These are phyloP conservation scores for Antitrichia curtipendula DNA, from an alignment of 225 moss, liverwort and hornwort species.

Conservation along the genomic window DNA sequence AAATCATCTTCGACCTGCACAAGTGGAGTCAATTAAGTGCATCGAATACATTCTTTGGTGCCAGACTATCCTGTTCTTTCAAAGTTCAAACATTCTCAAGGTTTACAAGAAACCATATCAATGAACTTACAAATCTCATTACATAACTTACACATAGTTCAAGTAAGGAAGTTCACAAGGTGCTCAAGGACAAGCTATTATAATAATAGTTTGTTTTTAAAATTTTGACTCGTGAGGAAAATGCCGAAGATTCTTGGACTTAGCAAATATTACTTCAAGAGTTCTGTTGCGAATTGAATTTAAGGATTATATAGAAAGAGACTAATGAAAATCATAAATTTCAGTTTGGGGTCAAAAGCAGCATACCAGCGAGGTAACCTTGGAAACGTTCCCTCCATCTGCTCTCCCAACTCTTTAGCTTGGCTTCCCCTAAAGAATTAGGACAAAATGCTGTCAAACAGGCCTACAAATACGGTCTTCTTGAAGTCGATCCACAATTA, in stretches of 20 bases:
- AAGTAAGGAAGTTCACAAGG: not conserved
- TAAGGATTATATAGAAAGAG: not conserved
- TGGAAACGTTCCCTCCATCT: conserved; percentile 41
- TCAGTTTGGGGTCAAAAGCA: not conserved
- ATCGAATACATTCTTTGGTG: not conserved
- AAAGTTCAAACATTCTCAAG: not conserved
- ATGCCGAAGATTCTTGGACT: not conserved
- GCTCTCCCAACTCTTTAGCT: conserved; percentile 57
- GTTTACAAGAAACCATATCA: not conserved
- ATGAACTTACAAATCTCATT: not conserved
- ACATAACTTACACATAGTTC: not conserved
- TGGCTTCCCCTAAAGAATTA: conserved; percentile 3
- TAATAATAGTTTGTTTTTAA: not conserved
- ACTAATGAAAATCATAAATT: not conserved
- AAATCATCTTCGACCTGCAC: not conserved
- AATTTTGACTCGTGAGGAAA: not conserved
- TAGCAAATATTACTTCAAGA: not conserved
- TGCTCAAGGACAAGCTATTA: not conserved
- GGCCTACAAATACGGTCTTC: not conserved
- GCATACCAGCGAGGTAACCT: conserved; percentile 29
- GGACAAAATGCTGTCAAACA: not conserved
- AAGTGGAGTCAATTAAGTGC: not conserved
- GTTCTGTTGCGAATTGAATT: not conserved
- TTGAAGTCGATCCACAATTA: not conserved
- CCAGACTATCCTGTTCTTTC: not conserved